phyloP scores from a whole-genome alignment of 2,329 filamentous ascomycete species.

The Camillea tinctor region DNA sequence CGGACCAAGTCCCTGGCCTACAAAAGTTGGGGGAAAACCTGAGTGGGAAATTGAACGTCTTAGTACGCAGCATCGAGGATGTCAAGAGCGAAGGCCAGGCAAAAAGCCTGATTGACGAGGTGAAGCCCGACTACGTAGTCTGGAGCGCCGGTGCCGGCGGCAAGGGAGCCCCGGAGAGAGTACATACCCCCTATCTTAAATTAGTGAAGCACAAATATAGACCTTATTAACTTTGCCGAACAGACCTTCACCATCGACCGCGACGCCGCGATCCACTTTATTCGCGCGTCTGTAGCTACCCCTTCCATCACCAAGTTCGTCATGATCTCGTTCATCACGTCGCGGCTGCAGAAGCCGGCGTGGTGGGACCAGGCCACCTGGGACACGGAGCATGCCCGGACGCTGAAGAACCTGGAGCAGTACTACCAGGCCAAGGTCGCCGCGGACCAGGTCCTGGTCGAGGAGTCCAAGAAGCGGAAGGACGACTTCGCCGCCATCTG shows the following conservation, averaged over 20 bases:
- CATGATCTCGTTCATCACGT: constrained; percentile 60
- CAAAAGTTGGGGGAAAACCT: constrained; percentile 57
- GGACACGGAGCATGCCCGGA: constrained; percentile 40
- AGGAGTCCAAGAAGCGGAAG: constrained; percentile 41
- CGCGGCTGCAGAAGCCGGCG: constrained; percentile 48
- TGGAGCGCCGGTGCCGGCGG: constrained; percentile 67
- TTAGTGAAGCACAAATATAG: too few species aligned
- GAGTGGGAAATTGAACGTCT: constrained; percentile 64
- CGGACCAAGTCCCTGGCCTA: constrained; percentile 65
- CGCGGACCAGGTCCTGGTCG: constrained; percentile 57
- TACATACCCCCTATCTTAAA: constrained; percentile 24
- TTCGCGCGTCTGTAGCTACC: constrained; percentile 55
- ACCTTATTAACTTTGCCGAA: background rate
- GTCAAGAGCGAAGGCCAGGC: constrained; percentile 64
- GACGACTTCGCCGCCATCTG: constrained; percentile 47
- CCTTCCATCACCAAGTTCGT: constrained; percentile 60
- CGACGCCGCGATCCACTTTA: constrained; percentile 62
- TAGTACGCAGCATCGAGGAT: constrained; percentile 71
- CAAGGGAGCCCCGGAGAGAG: constrained; percentile 53
- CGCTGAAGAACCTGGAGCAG: constrained; percentile 43
- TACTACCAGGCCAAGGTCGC: constrained; percentile 63
- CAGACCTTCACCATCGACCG: constrained; percentile 36
- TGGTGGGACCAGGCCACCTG: constrained; percentile 56
- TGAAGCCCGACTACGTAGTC: constrained; percentile 64
- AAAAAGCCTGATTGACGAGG: constrained; percentile 57